Base-by-base conservation (phyloP, 2,329 filamentous ascomycete genomes). In the Reticulascus tulasneorum region DNA sequence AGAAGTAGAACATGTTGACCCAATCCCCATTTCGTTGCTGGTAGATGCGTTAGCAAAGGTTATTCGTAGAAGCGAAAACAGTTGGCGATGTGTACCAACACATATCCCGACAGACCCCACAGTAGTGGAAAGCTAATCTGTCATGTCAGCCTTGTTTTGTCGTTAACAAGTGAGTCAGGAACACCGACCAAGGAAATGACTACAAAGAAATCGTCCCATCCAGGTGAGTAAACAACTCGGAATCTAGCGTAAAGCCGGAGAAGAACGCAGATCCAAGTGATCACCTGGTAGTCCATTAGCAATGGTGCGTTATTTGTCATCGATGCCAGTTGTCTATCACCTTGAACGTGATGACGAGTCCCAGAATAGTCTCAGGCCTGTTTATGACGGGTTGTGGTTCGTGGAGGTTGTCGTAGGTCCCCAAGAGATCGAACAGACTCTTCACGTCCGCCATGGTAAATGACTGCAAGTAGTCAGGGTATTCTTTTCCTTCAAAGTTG, bases 131-230 rank as follows among this genome's bases (percentile, higher is more conserved):
- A 35, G 12, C 37, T 39, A 20, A 7, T 3, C 8, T 7, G 4
- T n/a, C 17, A 9, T 24, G 24, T 38, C 7, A 34, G 35, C 20
- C 10, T 4, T 7, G 20, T 8, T 13, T 9, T 22, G 11, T 10
- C 19, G 6, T 10, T 10, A 5, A 26, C 34, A 6, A 15, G n/a
- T 4, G 28, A 24, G 44, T 45, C 48, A 13, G 18, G 13, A 22
- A 11, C 10, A 37, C 51, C 24, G 46, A 62, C 53, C 41, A 55
- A 38, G 34, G 55, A 58, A 15, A 60, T 30, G 2, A 59, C 35
- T 13, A 63, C 53, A 25, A 61, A 60, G 1, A 60, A 18, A 40
- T 63, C 59, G 31, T 63, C 60, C 53, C 50, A 59, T 13, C 60
- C 59, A 5, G 57, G 35, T 15, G 52, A 51, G 19, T 40, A 45